Evolutionary conservation across 768 basidiomycete species (phyloP).

Genomic region (Leccinum sublutescens): DNA sequence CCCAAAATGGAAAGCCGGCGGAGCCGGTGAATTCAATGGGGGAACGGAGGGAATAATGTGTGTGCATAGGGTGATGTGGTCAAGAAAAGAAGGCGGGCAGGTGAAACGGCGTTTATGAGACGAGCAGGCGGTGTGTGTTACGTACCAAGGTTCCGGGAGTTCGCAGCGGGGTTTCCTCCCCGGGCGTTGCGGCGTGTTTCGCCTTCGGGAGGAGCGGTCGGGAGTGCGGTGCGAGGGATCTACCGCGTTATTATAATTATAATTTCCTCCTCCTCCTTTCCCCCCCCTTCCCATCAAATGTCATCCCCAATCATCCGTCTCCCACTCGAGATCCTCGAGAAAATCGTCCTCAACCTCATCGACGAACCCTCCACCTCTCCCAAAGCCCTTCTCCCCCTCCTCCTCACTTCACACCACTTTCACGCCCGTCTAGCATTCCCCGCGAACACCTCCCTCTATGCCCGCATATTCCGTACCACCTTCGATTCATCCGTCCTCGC

Average conservation of each 20-base stretch:
- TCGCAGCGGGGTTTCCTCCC: background rate
- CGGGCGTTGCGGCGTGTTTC: background rate
- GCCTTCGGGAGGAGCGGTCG: background rate
- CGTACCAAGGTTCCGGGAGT: background rate
- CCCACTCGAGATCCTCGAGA: conserved; percentile 46
- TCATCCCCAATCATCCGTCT: conserved; percentile 32
- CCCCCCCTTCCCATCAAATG: conserved; percentile 13
- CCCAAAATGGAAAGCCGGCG: background rate
- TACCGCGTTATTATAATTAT: background rate
- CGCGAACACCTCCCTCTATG: conserved; percentile 41
- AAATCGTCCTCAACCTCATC: conserved; percentile 48
- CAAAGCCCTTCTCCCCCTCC: conserved; percentile 44
- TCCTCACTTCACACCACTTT: conserved; percentile 42
- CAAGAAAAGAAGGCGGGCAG: background rate
- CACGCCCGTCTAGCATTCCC: conserved; percentile 33
- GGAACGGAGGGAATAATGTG: background rate
- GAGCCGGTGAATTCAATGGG: background rate
- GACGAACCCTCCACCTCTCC: conserved; percentile 29
- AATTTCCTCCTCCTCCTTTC: background rate
- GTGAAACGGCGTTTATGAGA: background rate
- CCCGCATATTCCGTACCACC: conserved; percentile 50
- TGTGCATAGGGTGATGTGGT: background rate
- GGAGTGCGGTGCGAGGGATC: background rate
- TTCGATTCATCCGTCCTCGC: conserved; percentile 55
- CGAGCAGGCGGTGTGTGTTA: background rate